These are phyloP conservation scores for Rhizophlyctis rosea DNA, from an alignment of 192 early-diverging fungal genomes.

Conservation along the genomic window DNA sequence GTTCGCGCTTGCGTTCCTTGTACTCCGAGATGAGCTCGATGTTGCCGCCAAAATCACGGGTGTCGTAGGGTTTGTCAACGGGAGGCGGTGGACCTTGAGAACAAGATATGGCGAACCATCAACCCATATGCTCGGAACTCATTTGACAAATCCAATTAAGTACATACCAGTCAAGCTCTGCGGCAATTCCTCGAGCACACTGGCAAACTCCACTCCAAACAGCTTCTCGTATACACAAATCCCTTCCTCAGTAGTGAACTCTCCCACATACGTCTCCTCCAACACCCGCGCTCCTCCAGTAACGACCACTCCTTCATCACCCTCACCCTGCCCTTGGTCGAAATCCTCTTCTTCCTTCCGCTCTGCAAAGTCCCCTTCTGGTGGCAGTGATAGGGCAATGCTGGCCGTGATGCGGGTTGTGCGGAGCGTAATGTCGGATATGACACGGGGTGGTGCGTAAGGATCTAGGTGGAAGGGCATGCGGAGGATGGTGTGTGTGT, in stretches of 20 bases:
- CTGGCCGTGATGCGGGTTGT: too few relatives aligned
- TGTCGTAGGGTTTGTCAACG: background rate
- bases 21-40: slow-evolving; percentile 10
- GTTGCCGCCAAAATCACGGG: slow-evolving; percentile 7
- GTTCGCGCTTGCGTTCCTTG: slow-evolving; percentile 9
- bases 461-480: too few relatives aligned
- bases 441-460: too few relatives aligned
- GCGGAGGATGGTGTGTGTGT: too few relatives aligned
- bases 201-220: background rate
- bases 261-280: too few relatives aligned
- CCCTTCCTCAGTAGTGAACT: background rate
- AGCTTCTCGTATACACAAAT: background rate
- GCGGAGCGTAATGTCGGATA: too few relatives aligned
- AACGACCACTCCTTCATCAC: too few relatives aligned
- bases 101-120: background rate
- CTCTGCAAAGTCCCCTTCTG: too few relatives aligned
- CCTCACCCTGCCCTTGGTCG: too few relatives aligned
- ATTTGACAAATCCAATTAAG: background rate
- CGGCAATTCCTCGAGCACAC: background rate
- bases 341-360: too few relatives aligned
- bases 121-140: background rate
- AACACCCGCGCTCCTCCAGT: too few relatives aligned
- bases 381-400: too few relatives aligned
- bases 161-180: background rate
- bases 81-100: background rate